A percentile compares a stretch with the other conserved stretches of the same genome.
phyloP scores from a whole-genome alignment of 345 rosid genomes.

The Gossypium thurberi region DNA sequence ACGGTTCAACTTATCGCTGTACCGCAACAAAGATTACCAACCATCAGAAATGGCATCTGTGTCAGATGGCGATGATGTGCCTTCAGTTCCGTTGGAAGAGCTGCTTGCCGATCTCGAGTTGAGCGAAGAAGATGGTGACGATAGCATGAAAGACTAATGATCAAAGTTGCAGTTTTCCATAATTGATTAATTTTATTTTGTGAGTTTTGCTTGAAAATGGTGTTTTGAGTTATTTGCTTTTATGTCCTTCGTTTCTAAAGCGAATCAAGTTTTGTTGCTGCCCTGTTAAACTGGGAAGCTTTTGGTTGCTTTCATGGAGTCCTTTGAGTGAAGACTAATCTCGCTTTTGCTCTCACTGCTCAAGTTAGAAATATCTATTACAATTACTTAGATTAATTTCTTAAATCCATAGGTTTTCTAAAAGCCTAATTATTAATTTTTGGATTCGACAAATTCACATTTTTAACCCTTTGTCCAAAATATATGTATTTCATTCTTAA shows the following conservation, averaged over 20 bases:
- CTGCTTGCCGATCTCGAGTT: not conserved
- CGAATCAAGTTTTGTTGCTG: not conserved
- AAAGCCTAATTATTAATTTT: no score
- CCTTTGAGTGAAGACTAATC: no score
- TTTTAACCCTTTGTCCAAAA: no score
- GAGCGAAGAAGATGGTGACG: slow-evolving; percentile 16
- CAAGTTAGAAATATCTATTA: no score
- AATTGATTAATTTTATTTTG: not conserved
- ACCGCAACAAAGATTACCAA: slow-evolving; percentile 43
- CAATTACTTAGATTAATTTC: no score
- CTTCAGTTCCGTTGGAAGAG: not conserved
- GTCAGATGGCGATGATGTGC: slow-evolving; percentile 39
- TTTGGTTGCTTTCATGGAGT: no score
- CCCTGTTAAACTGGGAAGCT: not conserved
- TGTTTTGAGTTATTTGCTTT: not conserved
- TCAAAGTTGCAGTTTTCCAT: not conserved
- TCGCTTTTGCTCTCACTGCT: no score
- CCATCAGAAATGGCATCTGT: slow-evolving; percentile 35
- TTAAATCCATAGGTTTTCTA: no score
- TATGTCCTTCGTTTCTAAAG: not conserved
- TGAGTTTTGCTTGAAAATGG: not conserved
- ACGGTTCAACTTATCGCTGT: slow-evolving; percentile 42
- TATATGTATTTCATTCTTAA: no score
- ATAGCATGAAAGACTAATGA: slow-evolving; percentile 35
- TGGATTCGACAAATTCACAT: no score